Evolutionary conservation across 306 rosid genomes (phyloP).

Genomic region (Chamaecrista fasciculata): DNA sequence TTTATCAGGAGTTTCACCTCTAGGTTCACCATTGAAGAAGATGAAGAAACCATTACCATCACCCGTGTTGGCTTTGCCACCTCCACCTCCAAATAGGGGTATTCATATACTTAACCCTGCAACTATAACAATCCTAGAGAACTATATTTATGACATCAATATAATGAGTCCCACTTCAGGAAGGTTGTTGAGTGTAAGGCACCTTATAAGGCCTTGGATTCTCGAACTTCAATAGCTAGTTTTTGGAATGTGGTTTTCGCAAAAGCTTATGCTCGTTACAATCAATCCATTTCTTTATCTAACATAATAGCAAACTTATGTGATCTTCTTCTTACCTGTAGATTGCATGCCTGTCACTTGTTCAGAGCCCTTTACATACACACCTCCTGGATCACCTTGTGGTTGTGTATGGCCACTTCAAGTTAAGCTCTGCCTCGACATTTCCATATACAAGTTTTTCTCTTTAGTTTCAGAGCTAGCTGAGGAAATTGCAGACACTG

Average conservation of each 20-base stretch:
- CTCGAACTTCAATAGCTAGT: no score
- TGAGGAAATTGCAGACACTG: conserved; percentile 65
- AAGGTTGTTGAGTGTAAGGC: no score
- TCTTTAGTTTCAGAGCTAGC: conserved; percentile 76
- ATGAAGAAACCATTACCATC: conserved; percentile 60
- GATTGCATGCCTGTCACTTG: conserved; percentile 71
- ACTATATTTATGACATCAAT: conserved; percentile 15
- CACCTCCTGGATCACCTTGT: conserved; percentile 78
- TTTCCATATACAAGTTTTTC: conserved; percentile 74
- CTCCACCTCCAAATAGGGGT: conserved; percentile 90
- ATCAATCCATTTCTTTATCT: conserved; percentile 17
- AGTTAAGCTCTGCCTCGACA: conserved; percentile 61
- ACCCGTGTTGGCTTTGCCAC: conserved; percentile 61
- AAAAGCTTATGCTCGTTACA: no score
- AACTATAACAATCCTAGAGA: background rate
- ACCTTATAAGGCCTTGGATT: no score
- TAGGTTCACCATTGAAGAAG: conserved; percentile 53
- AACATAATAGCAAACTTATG: conserved; percentile 3
- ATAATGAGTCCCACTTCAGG: no score
- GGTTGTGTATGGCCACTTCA: conserved; percentile 92
- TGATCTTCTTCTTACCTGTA: conserved; percentile 39
- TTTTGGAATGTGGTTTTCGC: no score
- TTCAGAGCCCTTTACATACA: conserved; percentile 81
- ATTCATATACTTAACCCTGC: conserved; percentile 22
- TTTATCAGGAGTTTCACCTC: conserved; percentile 64